Conservation (phyloP, 306 rosid genomes). For the Citrullus amarus region DNA sequence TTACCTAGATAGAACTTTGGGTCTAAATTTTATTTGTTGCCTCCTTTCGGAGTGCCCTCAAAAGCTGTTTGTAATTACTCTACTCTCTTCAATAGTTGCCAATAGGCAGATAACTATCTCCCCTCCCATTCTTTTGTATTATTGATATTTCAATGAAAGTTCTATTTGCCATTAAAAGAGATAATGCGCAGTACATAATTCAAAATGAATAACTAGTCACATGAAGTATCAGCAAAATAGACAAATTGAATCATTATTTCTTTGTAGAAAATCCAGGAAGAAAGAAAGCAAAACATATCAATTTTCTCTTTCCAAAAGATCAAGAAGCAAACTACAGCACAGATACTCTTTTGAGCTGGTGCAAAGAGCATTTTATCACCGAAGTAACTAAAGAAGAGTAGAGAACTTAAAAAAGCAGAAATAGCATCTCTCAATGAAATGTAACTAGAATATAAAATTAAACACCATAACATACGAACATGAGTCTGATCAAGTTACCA, state of each 20-base stretch:
- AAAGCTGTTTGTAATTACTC: not conserved
- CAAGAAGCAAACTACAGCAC: not conserved
- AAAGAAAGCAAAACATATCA: not conserved
- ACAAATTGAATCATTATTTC: not conserved
- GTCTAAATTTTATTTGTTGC: not conserved
- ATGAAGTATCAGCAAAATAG: not conserved
- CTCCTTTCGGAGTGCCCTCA: not conserved
- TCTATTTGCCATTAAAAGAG: not conserved
- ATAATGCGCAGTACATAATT: not conserved
- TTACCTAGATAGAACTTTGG: not conserved
- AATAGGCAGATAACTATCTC: not conserved
- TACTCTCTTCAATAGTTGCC: not conserved
- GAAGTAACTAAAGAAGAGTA: not conserved
- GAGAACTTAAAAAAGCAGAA: not conserved
- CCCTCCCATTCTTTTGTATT: not conserved
- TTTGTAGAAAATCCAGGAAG: not conserved
- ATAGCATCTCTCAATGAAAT: not conserved
- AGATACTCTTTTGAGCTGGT: not conserved
- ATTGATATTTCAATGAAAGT: not conserved
- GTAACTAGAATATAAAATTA: constrained; percentile 6
- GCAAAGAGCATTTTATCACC: not conserved
- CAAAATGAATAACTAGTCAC: not conserved
- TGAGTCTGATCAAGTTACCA: constrained; percentile 16
- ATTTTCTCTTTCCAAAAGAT: not conserved
- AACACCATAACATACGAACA: not conserved